phyloP scores from a whole-genome alignment of 2,329 filamentous ascomycete species.

The Cercospora beticola region DNA sequence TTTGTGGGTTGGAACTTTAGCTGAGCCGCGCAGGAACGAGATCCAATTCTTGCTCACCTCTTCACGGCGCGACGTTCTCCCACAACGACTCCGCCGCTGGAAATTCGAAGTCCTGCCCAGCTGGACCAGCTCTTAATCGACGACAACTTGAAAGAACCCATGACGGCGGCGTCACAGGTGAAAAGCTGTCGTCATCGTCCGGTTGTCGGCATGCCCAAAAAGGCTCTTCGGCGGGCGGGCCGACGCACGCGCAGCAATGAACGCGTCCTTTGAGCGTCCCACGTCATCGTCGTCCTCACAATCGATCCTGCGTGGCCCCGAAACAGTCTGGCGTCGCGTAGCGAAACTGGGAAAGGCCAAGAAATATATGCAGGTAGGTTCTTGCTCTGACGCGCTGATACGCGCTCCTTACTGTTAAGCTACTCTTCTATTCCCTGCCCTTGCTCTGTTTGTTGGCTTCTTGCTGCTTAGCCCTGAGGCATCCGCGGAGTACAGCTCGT shows the following conservation, averaged over 20 bases:
- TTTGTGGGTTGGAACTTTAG: background rate
- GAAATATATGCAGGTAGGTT: background rate
- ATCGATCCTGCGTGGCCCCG: background rate
- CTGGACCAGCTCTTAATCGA: background rate
- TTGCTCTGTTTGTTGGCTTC: background rate
- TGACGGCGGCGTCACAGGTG: background rate
- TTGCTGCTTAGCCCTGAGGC: background rate
- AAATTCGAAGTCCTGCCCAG: background rate
- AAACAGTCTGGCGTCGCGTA: conserved; percentile 1
- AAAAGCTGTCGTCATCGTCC: background rate
- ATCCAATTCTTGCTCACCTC: too few species aligned
- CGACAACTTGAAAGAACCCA: background rate
- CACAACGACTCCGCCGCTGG: background rate
- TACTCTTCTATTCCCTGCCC: background rate
- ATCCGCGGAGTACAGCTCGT: background rate
- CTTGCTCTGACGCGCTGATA: background rate
- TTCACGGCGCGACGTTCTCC: background rate
- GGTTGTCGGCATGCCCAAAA: background rate
- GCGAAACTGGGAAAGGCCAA: conserved; percentile 6
- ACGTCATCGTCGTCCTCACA: background rate
- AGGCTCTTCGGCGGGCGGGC: background rate
- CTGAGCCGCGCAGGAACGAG: background rate
- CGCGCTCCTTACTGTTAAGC: background rate
- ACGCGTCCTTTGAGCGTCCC: background rate
- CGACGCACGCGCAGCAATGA: background rate